Evolutionary conservation across 768 basidiomycete species (phyloP).

Genomic region (Lactifluus subvellereus): DNA sequence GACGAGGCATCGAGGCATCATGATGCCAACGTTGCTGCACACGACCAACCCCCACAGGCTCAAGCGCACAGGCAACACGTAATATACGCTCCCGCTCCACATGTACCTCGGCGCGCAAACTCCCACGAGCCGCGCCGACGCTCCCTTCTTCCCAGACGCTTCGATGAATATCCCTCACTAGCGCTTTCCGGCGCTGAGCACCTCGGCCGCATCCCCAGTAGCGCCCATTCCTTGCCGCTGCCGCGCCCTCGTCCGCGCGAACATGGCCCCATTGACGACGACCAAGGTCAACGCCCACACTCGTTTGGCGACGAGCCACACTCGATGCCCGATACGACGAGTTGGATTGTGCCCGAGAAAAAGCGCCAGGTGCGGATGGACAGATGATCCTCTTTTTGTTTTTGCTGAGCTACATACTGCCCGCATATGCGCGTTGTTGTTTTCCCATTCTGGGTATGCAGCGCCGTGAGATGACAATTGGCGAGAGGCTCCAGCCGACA

Average conservation of each 20-base stretch:
- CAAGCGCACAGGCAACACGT: neutral
- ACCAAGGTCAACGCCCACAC: neutral
- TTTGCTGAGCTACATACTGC: neutral
- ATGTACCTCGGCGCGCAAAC: neutral
- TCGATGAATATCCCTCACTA: neutral
- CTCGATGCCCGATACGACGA: neutral
- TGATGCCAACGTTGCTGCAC: no score
- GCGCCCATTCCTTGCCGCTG: neutral
- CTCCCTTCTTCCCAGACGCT: neutral
- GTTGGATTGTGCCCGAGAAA: neutral
- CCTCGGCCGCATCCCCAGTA: neutral
- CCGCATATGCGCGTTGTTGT: neutral
- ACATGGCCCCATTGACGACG: neutral
- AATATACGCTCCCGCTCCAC: neutral
- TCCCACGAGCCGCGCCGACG: neutral
- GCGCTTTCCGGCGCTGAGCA: neutral
- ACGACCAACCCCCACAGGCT: no score
- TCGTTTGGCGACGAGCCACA: no score
- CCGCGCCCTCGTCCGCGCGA: neutral
- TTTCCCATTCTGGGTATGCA: neutral
- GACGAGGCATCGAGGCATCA: no score
- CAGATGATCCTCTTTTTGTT: neutral
- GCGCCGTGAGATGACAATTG: conserved; percentile 2
- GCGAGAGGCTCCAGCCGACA: conserved; percentile 14
- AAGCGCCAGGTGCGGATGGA: neutral